phyloP scores from a whole-genome alignment of 2,329 filamentous ascomycete species.

The Berkeleyomyces rouxiae region DNA sequence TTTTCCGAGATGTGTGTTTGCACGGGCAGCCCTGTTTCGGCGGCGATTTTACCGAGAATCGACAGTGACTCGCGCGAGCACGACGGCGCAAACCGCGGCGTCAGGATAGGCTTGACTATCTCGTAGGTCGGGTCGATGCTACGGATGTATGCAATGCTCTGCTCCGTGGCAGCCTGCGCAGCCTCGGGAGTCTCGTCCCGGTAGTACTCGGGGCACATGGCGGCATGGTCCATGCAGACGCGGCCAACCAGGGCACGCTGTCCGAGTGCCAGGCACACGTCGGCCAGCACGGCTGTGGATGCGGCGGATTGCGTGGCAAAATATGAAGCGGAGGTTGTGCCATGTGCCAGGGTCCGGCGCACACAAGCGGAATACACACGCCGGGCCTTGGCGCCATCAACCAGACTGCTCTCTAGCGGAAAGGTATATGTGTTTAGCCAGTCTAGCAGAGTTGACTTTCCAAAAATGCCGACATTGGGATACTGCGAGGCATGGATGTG shows the following conservation, averaged over 20 bases:
- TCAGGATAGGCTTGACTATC: conserved; percentile 66
- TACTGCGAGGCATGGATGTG: conserved; percentile 94
- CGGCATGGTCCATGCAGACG: conserved; percentile 75
- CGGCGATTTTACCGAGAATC: conserved; percentile 47
- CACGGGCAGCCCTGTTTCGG: conserved; percentile 45
- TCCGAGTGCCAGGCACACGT: conserved; percentile 61
- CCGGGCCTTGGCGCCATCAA: conserved; percentile 42
- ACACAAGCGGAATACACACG: conserved; percentile 65
- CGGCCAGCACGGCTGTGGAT: conserved; percentile 79
- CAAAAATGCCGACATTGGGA: conserved; percentile 85
- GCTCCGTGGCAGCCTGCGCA: conserved; percentile 38
- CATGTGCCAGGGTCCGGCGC: conserved; percentile 65
- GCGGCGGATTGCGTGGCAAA: conserved; percentile 78
- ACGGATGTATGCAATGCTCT: conserved; percentile 49
- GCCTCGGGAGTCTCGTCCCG: conserved; percentile 49
- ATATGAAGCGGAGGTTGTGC: conserved; percentile 89
- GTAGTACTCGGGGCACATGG: conserved; percentile 59
- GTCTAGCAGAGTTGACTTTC: conserved; percentile 77
- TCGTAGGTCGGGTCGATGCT: conserved; percentile 45
- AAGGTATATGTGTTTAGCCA: conserved; percentile 95
- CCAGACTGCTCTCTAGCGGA: conserved; percentile 68
- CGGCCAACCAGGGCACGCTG: conserved; percentile 84
- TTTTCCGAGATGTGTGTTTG: conserved; percentile 93
- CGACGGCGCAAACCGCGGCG: conserved; percentile 49
- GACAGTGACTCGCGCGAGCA: conserved; percentile 45